Evolutionary conservation across 495 filamentous ascomycete species (phyloP), one percentile per base, ranked within the genome.

Genomic region (Chaetomium tenue): DNA sequence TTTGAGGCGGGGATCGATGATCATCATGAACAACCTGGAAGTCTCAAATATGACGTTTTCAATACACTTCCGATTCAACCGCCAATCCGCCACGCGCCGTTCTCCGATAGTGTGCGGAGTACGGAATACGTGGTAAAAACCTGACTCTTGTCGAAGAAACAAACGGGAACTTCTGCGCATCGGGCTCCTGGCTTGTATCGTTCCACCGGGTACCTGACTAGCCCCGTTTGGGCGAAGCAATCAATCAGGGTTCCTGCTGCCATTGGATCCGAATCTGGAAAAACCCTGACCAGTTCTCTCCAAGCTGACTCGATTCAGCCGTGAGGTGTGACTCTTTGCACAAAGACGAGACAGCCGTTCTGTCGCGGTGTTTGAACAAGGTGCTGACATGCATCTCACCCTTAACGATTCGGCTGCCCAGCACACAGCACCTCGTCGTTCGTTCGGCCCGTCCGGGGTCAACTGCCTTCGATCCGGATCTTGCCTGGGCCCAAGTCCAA

Each of bases 121-220:
- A 11, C 6, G 5, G 30, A 9, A 37, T 37, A 37, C 33, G 3
- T 30, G 28, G 28, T 6, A 12, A 8, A 37, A 12, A 37, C 33
- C 33, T 8, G 11, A 37, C 33, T 37, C 8, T 12, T 12, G 5
- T 37, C 33, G 33, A 37, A 11, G 33, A 37, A 37, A 37, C 9
- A 37, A 37, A 37, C 8, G 33, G 33, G 33, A 37, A 37, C 33
- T 37, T 37, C 33, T 37, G 33, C 11, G 9, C 33, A 37, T 37
- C 40, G 40, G 40, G 40, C 16, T 44, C 40, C 40, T 60, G 48
- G 46, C 53, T 52, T 59, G 46, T 47, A 60, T 59, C 55, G 47
- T 58, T 44, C 54, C 63, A 53, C 37, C n/a, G 30, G 54, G 63
- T 59, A 7, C 55, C 63, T 59, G 55, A 52, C 63, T 64, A 64